Evolutionary conservation across 306 rosid genomes (phyloP).

Genomic region (Glycine latifolia): DNA sequence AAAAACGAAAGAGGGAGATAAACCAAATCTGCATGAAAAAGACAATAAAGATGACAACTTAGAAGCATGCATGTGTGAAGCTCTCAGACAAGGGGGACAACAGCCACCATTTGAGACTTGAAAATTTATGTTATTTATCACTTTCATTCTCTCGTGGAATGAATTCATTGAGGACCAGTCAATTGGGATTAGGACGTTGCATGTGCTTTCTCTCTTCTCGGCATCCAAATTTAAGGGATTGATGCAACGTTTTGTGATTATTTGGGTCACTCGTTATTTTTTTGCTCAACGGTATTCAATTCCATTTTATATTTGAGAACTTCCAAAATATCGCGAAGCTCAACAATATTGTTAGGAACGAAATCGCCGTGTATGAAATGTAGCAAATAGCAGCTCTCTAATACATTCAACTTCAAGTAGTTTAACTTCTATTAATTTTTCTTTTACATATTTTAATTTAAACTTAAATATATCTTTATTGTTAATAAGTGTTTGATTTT

Average conservation of each 20-base stretch:
- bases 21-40: conserved; percentile 39
- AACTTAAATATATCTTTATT: no score
- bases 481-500: no score
- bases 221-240: conserved; percentile 31
- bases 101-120: conserved; percentile 48
- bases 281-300: no score
- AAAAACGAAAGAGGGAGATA: not conserved
- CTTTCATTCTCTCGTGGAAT: not conserved
- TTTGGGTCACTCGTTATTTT: no score
- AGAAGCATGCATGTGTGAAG: conserved; percentile 48
- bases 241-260: not conserved
- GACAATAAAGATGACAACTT: conserved; percentile 28
- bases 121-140: conserved; percentile 16
- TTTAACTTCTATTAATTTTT: no score
- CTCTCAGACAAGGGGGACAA: conserved; percentile 30
- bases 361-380: no score
- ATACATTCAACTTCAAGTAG: no score
- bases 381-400: no score
- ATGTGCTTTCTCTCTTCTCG: conserved; percentile 41
- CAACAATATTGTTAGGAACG: no score
- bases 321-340: no score
- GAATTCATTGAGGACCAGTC: conserved; percentile 29
- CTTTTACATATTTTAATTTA: no score
- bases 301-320: no score
- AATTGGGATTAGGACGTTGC: conserved; percentile 40